Conservation (phyloP, 495 filamentous ascomycete genomes). For the Glonium stellatum region DNA sequence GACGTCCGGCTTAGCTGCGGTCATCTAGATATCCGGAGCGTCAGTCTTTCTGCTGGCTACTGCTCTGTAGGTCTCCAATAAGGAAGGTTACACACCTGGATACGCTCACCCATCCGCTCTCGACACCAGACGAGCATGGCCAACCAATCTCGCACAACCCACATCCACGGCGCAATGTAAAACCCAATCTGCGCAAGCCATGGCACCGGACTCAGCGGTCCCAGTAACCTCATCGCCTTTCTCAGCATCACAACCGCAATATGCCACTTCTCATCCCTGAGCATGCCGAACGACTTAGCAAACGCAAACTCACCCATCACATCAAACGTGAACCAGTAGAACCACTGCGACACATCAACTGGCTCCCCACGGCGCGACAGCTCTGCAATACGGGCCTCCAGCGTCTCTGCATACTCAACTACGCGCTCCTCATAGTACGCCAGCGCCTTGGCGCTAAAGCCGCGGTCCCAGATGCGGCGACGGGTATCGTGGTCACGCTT, state of each 20-base stretch:
- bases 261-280: slow-evolving; percentile 1
- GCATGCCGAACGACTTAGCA: slow-evolving; percentile 2
- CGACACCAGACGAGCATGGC: too few species aligned
- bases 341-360: slow-evolving; percentile 9
- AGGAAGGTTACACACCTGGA: too few species aligned
- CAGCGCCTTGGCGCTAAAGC: not conserved
- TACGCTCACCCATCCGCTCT: not conserved
- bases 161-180: not conserved
- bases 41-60: too few species aligned
- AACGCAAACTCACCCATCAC: slow-evolving; percentile 17
- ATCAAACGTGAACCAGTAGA: slow-evolving; percentile 6
- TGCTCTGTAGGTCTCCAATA: too few species aligned
- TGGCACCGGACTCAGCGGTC: not conserved
- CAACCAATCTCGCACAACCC: too few species aligned
- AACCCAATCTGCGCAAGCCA: not conserved
- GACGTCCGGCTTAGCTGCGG: too few species aligned
- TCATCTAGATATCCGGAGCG: too few species aligned
- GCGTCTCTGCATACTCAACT: not conserved
- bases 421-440: not conserved
- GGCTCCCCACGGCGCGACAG: not conserved
- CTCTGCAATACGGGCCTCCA: not conserved
- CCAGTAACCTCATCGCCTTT: not conserved
- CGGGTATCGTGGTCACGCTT: not conserved
- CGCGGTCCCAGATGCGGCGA: slow-evolving; percentile 2
- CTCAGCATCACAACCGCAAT: not conserved